A percentile compares a stretch with the other conserved stretches of the same genome.
Evolutionary conservation across 768 basidiomycete genomes (phyloP).

Genomic region (Boletus coccyginus): DNA sequence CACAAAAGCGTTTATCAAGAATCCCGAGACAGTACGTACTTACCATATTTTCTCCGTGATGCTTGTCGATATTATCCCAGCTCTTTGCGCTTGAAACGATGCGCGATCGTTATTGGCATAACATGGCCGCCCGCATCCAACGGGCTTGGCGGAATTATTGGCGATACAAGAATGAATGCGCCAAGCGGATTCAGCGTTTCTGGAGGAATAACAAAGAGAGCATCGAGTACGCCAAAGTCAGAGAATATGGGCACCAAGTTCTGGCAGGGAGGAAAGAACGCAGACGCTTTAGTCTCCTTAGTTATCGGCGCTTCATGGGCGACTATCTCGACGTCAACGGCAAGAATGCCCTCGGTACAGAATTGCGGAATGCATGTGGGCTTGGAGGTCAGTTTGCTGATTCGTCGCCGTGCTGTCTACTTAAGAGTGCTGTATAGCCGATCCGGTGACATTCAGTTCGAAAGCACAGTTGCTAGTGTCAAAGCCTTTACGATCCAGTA

Average conservation of each 20-base stretch:
- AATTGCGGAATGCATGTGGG: conserved; percentile 68
- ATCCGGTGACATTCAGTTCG: conserved; percentile 82
- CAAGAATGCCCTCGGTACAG: conserved; percentile 71
- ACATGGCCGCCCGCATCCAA: conserved; percentile 97
- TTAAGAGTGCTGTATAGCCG: conserved; percentile 42
- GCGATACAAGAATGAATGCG: conserved; percentile 94
- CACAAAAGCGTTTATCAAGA: conserved; percentile 99
- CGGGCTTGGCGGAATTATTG: conserved; percentile 95
- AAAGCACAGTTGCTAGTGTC: conserved; percentile 81
- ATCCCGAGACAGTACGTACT: conserved; percentile 84
- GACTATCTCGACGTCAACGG: conserved; percentile 94
- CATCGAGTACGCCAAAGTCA: conserved; percentile 81
- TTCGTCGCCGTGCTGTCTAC: neutral
- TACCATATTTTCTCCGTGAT: neutral
- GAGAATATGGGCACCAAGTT: conserved; percentile 95
- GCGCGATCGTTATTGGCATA: conserved; percentile 99
- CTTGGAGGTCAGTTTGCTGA: conserved; percentile 58
- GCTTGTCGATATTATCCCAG: conserved; percentile 38
- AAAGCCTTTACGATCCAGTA: conserved; percentile 83
- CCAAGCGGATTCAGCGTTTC: conserved; percentile 92
- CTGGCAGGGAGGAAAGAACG: conserved; percentile 92
- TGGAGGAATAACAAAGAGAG: conserved; percentile 98
- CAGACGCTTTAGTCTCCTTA: conserved; percentile 87
- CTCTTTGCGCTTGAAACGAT: conserved; percentile 98
- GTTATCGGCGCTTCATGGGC: conserved; percentile 92